Evolutionary conservation across 2,329 filamentous ascomycete species (phyloP).

Genomic region (Colletotrichum nymphaeae): DNA sequence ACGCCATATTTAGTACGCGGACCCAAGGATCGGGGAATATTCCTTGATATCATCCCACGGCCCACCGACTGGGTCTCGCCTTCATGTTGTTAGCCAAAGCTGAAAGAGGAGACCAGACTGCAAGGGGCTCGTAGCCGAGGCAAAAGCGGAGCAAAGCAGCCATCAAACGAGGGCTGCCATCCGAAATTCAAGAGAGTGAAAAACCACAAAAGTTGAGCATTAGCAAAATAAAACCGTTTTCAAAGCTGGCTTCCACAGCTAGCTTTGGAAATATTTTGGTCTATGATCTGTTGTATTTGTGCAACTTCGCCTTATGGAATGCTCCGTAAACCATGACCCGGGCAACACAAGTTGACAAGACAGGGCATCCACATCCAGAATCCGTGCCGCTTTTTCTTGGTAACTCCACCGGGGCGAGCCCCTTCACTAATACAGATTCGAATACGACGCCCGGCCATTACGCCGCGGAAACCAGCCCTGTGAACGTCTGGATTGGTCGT

Average conservation of each 20-base stretch:
- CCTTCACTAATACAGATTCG: constrained; percentile 22
- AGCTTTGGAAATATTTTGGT: too few species aligned
- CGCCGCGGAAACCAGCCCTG: constrained; percentile 17
- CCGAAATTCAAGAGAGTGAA: neutral
- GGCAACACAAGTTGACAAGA: neutral
- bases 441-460: constrained; percentile 23
- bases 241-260: neutral
- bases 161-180: constrained; percentile 4
- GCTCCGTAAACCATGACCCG: neutral
- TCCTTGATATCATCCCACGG: neutral
- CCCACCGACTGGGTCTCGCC: too few species aligned
- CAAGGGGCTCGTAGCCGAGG: neutral
- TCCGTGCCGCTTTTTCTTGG: constrained; percentile 1
- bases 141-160: neutral
- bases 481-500: constrained; percentile 5
- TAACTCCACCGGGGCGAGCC: constrained; percentile 1
- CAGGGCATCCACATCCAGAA: neutral
- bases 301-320: neutral
- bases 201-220: neutral
- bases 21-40: constrained; percentile 2
- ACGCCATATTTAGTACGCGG: constrained; percentile 5
- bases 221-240: neutral
- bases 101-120: neutral
- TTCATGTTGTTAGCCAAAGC: neutral
- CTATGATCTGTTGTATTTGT: neutral